These are phyloP conservation scores for Dothidotthia symphoricarpi DNA, from an alignment of 2,329 filamentous ascomycete species.

Conservation along the genomic window DNA sequence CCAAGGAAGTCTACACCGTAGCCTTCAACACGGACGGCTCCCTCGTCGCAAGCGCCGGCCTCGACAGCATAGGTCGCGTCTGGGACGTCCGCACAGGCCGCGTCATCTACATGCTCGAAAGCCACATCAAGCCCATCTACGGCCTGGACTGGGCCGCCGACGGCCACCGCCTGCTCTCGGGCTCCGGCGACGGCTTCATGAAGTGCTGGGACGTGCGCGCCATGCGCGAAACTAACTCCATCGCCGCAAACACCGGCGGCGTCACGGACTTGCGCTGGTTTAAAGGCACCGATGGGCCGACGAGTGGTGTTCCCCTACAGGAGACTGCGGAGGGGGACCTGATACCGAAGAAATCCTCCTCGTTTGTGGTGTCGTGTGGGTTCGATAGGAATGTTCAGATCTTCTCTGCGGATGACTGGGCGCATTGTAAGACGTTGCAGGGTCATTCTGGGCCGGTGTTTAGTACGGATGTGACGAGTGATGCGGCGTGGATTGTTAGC, in stretches of 20 bases:
- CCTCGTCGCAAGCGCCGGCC: slow-evolving; percentile 82
- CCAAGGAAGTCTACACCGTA: slow-evolving; percentile 85
- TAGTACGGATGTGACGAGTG: slow-evolving; percentile 81
- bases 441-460: slow-evolving; percentile 92
- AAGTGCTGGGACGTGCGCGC: slow-evolving; percentile 98
- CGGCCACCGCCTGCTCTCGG: slow-evolving; percentile 87
- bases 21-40: slow-evolving; percentile 91
- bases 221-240: slow-evolving; percentile 76
- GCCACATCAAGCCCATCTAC: slow-evolving; percentile 90
- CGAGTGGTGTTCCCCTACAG: slow-evolving; percentile 60
- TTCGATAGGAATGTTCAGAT: slow-evolving; percentile 96
- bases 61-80: slow-evolving; percentile 90
- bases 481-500: slow-evolving; percentile 90
- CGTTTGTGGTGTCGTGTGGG: slow-evolving; percentile 85
- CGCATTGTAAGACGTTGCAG: slow-evolving; percentile 78
- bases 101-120: slow-evolving; percentile 93
- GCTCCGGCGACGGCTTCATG: slow-evolving; percentile 89
- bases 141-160: slow-evolving; percentile 90
- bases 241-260: slow-evolving; percentile 87
- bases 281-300: slow-evolving; percentile 76
- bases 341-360: slow-evolving; percentile 78
- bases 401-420: slow-evolving; percentile 96
- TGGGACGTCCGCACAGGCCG: slow-evolving; percentile 93
- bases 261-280: slow-evolving; percentile 94
- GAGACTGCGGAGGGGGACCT: slow-evolving; percentile 63